Evolutionary conservation across 345 rosid species (phyloP), one percentile per base, ranked within the genome.

Genomic region (Euclidium syriacum): DNA sequence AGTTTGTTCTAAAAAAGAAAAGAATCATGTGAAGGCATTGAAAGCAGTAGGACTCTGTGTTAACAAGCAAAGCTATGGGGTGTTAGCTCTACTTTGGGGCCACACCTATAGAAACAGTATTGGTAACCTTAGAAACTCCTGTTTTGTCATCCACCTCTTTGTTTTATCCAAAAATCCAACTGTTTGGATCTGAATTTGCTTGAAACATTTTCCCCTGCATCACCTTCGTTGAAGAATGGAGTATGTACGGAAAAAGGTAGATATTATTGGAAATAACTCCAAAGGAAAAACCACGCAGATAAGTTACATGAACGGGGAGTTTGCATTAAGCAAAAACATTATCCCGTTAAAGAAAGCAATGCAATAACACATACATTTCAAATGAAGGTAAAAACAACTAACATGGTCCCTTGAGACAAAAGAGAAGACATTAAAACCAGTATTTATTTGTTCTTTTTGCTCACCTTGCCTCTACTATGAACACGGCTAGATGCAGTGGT

Each of bases 401-500:
- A 68, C 67, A 32, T 40, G 36, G 35, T 66, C 40, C 35, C 7
- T 46, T 67, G 41, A 26, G 40, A n/a, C 48, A 46, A 39, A 47
- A 49, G 46, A 50, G 16, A 42, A 39, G 42, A 58, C 38, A 30
- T 7, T 10, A 23, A 66, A 62, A 27, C 35, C 10, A 33, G 24
- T 40, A 50, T 52, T 51, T 73, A 64, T 64, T 72, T 71, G 68
- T 50, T 33, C 69, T 76, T 33, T 72, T 76, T 76, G 17, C 75
- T 83, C 50, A 69, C 75, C 81, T 78, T 81, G 65, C 62, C 53
- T 75, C 77, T 70, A 58, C 78, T 68, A 70, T 22, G 67, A 72
- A 73, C 71, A 50, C 70, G 72, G 68, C 81, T 81, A 23, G 78
- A 27, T 48, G 79, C 77, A 64, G 78, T 67, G 33, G 56, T 52